A percentile compares a stretch with the other conserved stretches of the same genome.
phyloP scores from a whole-genome alignment of 176 grass and related monocot species.

The Phoenix dactylifera region DNA sequence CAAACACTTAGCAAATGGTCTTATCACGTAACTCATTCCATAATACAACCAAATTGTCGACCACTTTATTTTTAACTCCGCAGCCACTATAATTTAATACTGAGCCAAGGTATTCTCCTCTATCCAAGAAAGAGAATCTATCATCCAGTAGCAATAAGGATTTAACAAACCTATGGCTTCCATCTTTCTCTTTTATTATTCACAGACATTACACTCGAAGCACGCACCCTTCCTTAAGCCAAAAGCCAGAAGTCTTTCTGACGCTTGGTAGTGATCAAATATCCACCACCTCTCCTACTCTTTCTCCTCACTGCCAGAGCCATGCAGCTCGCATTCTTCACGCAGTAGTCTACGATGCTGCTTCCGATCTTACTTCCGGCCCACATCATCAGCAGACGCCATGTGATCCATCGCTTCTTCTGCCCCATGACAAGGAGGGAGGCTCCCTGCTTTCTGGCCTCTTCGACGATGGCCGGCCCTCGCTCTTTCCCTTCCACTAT shows the following conservation, averaged over 20 bases:
- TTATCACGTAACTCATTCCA: too few relatives aligned
- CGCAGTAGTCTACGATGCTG: conserved; percentile 47
- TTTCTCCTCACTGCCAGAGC: conserved; percentile 56
- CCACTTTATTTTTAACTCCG: too few relatives aligned
- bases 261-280: conserved; percentile 68
- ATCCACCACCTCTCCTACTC: conserved; percentile 53
- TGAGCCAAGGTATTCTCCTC: too few relatives aligned
- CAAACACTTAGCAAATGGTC: too few relatives aligned
- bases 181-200: too few relatives aligned
- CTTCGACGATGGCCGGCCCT: conserved; percentile 59
- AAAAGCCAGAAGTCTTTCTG: conserved; percentile 84
- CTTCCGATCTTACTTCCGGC: not conserved
- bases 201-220: too few relatives aligned
- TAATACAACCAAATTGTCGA: too few relatives aligned
- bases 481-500: conserved; percentile 39
- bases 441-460: conserved; percentile 36
- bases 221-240: conserved; percentile 12
- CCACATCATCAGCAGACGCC: conserved; percentile 57
- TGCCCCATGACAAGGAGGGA: conserved; percentile 70
- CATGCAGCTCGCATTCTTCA: conserved; percentile 64
- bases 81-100: too few relatives aligned
- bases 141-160: too few relatives aligned
- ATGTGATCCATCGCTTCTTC: conserved; percentile 46
- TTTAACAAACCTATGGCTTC: too few relatives aligned
- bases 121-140: too few relatives aligned